A percentile compares a stretch with the other conserved stretches of the same genome.
Evolutionary conservation across 2,329 filamentous ascomycete genomes (phyloP).

Genomic region (Daldinia eschscholtzii): DNA sequence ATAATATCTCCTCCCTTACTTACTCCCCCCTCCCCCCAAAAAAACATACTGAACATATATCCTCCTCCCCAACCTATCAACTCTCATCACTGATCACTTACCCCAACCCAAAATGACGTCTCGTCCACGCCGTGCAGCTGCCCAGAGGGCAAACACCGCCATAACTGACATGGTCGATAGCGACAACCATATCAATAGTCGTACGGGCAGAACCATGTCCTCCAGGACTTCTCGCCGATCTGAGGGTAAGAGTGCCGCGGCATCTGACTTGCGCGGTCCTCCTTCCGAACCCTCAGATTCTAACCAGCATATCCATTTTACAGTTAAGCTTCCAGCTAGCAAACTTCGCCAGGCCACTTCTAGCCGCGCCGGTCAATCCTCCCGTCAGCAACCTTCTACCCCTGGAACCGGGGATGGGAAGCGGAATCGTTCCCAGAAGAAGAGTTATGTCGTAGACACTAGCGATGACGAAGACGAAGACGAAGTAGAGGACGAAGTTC

Average conservation of each 20-base stretch:
- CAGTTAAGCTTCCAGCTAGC: conserved; percentile 65
- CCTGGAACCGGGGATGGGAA: conserved; percentile 60
- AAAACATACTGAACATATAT: background rate
- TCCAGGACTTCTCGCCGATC: conserved; percentile 63
- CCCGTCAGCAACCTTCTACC: conserved; percentile 34
- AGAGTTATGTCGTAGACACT: conserved; percentile 71
- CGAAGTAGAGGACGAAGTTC: conserved; percentile 55
- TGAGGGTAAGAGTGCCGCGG: conserved; percentile 60
- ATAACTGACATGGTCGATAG: conserved; percentile 66
- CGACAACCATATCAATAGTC: conserved; percentile 56
- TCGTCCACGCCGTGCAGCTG: conserved; percentile 58
- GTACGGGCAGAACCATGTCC: conserved; percentile 61
- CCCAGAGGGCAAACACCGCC: conserved; percentile 60
- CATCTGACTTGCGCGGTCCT: conserved; percentile 59
- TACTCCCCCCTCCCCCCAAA: background rate
- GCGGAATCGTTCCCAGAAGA: conserved; percentile 67
- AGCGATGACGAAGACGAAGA: conserved; percentile 58
- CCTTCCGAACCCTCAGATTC: conserved; percentile 60
- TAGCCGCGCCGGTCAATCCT: conserved; percentile 53
- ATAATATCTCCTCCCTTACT: conserved; percentile 4
- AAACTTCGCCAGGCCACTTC: conserved; percentile 66
- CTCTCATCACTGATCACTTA: background rate
- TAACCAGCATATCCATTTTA: conserved; percentile 63
- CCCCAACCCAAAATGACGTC: conserved; percentile 47
- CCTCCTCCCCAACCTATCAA: background rate